Evolutionary conservation across 2,329 filamentous ascomycete species (phyloP), one percentile per base, ranked within the genome.

Genomic region (Neofusicoccum kwambonambiense): DNA sequence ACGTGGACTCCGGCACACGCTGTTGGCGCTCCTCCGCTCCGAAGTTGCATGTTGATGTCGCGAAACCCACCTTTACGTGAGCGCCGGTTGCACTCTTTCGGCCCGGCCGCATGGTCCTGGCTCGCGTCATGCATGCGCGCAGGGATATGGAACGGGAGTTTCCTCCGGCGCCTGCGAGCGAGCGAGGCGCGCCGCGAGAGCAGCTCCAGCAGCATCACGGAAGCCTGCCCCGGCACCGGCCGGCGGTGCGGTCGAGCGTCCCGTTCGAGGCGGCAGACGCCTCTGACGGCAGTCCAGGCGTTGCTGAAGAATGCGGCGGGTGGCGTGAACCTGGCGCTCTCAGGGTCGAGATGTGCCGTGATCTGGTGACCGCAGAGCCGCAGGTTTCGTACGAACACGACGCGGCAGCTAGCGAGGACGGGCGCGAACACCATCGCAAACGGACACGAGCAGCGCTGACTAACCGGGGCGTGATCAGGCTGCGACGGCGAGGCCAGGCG

Each of bases 1-100:
- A 60, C 56, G 42, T 47, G 42, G 56, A 47, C 56, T 60, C 42
- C 41, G 31, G 31, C 56, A 47, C 15, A 41, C 56, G 56, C 56
- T 37, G 41, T 37, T 35, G 41, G 56, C 56, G 56, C 31, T 45
- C 42, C 42, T 42, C n/a, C 39, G 37, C 42, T 60, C 56, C 56
- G 56, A 60, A 60, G 56, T 60, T 60, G 56, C 56, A 60, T 47
- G 11, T 39, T 60, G 56, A 60, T 60, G 56, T 60, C 41, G 56
- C 42, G 56, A 47, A 60, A 37, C 56, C 54, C 54, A 45, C 54
- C 41, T 60, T 60, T 60, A 37, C 56, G 56, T 47, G 56, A 60
- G 56, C 41, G 12, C 13, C 45, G 8, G 45, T 49, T 6, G 47
- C 47, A 8, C 19, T 35, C 15, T 34, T 44, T 60, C 56, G 56